Evolutionary conservation across 805 yeast species (phyloP), one percentile per base, ranked within the genome.

Genomic region (Nakazawaea molendinolei): DNA sequence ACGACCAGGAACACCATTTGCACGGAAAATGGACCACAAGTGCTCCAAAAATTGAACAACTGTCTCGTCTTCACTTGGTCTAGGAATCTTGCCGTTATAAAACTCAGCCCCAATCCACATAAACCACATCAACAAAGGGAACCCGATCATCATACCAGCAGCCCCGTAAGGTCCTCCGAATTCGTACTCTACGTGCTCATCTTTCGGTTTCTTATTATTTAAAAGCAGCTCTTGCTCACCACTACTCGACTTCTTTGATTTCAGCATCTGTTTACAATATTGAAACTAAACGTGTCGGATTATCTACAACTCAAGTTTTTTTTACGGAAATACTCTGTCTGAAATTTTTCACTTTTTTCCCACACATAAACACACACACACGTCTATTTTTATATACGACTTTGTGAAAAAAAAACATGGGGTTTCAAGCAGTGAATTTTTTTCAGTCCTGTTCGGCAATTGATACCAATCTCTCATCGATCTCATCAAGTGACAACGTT

Each of bases 371-470:
- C n/a, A n/a, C n/a, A n/a, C n/a, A n/a, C n/a, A n/a, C n/a, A n/a
- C n/a, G n/a, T n/a, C n/a, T n/a, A n/a, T n/a, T n/a, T n/a, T n/a
- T n/a, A n/a, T n/a, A n/a, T n/a, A n/a, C n/a, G n/a, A n/a, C n/a
- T n/a, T n/a, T n/a, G n/a, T n/a, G n/a, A n/a, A n/a, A n/a, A n/a
- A n/a, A n/a, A n/a, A n/a, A n/a, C n/a, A n/a, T n/a, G n/a, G n/a
- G n/a, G n/a, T n/a, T n/a, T n/a, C n/a, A n/a, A n/a, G n/a, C n/a
- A n/a, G n/a, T n/a, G n/a, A n/a, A n/a, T n/a, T n/a, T n/a, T n/a
- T n/a, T n/a, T 50, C 67, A 89, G 65, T 92, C 98, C 65, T 86
- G 90, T 65, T 92, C 98, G 34, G 98, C 97, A 56, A 92, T 87
- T 17, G 96, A 75, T 22, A 87, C 84, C 55, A 92, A 70, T 54